Evolutionary conservation across 2,329 filamentous ascomycete genomes (phyloP).

Genomic region (Erysiphe pulchra): DNA sequence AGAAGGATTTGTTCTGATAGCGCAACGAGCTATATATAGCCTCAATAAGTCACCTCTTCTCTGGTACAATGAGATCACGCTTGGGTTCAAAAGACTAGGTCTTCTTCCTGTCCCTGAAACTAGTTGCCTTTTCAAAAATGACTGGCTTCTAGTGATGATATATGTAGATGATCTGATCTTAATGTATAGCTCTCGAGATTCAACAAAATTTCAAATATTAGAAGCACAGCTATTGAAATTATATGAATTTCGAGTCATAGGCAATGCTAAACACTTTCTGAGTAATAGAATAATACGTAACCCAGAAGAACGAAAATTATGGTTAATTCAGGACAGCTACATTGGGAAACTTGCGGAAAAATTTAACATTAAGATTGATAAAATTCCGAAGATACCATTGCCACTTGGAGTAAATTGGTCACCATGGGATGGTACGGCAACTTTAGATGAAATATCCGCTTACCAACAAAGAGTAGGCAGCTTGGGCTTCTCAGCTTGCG

Average conservation of each 20-base stretch:
- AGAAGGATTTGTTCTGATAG: background rate
- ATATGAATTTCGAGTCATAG: background rate
- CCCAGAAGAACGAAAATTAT: background rate
- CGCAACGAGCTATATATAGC: background rate
- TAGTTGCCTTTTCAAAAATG: background rate
- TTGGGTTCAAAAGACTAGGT: background rate
- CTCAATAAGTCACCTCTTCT: background rate
- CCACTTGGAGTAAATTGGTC: background rate
- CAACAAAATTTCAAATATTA: background rate
- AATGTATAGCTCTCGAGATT: background rate
- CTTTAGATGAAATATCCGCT: background rate
- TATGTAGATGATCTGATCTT: background rate
- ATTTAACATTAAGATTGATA: background rate
- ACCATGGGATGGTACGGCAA: background rate
- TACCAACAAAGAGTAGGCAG: background rate
- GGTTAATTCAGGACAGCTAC: conserved; percentile 1
- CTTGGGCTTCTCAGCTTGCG: background rate
- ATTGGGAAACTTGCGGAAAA: background rate
- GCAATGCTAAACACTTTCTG: background rate
- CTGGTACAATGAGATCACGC: background rate
- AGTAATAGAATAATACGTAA: background rate
- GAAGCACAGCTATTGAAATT: background rate
- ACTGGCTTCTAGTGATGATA: background rate
- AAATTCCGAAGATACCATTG: background rate
- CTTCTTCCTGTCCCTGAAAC: background rate